Conservation (phyloP, 2,329 filamentous ascomycete species). For the Colletotrichum viniferum region DNA sequence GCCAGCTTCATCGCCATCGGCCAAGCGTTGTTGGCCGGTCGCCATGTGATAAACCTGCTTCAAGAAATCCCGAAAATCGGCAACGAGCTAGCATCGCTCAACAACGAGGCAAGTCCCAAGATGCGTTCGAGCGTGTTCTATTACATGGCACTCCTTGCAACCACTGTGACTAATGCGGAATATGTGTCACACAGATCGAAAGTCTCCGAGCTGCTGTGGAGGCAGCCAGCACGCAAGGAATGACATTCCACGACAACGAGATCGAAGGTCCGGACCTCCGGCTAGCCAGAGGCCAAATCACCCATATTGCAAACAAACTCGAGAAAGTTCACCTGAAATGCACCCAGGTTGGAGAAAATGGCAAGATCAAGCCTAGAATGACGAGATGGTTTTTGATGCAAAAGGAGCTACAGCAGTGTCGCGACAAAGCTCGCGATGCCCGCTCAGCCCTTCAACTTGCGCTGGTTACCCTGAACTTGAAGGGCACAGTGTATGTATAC, state of each 20-base stretch:
- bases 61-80: background rate
- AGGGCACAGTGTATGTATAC: background rate
- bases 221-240: background rate
- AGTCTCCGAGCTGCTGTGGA: background rate
- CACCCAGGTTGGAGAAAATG: background rate
- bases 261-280: background rate
- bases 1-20: constrained; percentile 19
- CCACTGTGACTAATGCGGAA: background rate
- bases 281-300: background rate
- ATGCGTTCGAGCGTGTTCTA: background rate
- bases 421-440: background rate
- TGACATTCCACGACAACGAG: background rate
- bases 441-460: background rate
- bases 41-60: background rate
- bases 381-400: background rate
- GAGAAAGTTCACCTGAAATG: background rate
- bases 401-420: background rate
- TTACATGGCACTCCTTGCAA: background rate
- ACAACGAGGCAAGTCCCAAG: background rate
- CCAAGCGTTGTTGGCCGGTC: background rate
- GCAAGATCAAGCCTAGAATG: background rate
- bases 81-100: background rate
- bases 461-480: background rate
- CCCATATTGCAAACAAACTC: background rate
- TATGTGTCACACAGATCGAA: background rate